phyloP scores from a whole-genome alignment of 176 grass and related monocot species.

The Carex kokanica region DNA sequence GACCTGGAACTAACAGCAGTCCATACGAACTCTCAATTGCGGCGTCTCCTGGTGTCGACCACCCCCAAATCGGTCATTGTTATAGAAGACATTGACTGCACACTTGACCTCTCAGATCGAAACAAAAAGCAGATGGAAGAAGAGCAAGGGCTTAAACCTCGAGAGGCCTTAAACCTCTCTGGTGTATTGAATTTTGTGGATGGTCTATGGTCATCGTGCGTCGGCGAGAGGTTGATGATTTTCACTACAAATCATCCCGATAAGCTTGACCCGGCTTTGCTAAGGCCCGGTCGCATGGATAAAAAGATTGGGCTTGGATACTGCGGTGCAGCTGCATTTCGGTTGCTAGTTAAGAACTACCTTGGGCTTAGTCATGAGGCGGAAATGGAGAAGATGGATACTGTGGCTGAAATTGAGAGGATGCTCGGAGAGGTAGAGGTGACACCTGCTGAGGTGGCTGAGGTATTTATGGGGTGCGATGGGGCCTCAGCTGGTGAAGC shows the following conservation, averaged over 20 bases:
- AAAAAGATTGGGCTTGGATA: slow-evolving; percentile 59
- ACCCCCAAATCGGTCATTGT: slow-evolving; percentile 70
- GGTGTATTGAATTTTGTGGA: slow-evolving; percentile 81
- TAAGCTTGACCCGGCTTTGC: slow-evolving; percentile 55
- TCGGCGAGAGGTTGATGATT: slow-evolving; percentile 67
- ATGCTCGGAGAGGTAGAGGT: slow-evolving; percentile 41
- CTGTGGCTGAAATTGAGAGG: slow-evolving; percentile 41
- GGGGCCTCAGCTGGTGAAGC: slow-evolving; percentile 20
- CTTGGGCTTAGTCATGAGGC: slow-evolving; percentile 28
- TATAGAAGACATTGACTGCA: slow-evolving; percentile 79
- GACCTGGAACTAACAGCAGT: slow-evolving; percentile 81
- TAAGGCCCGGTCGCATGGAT: slow-evolving; percentile 69
- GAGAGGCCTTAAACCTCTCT: slow-evolving; percentile 48
- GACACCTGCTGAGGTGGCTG: slow-evolving; percentile 70
- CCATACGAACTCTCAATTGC: slow-evolving; percentile 55
- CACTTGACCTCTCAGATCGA: slow-evolving; percentile 60
- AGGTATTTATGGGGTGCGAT: slow-evolving; percentile 74
- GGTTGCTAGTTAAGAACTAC: slow-evolving; percentile 59
- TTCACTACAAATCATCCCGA: slow-evolving; percentile 81
- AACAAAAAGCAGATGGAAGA: slow-evolving; percentile 14
- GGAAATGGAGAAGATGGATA: slow-evolving; percentile 2
- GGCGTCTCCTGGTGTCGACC: slow-evolving; percentile 59
- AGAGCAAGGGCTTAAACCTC: background rate
- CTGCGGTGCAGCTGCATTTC: slow-evolving; percentile 46
- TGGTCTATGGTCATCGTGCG: slow-evolving; percentile 68